Evolutionary conservation across 768 basidiomycete genomes (phyloP).

Genomic region (Cantharellus cinnabarinus): DNA sequence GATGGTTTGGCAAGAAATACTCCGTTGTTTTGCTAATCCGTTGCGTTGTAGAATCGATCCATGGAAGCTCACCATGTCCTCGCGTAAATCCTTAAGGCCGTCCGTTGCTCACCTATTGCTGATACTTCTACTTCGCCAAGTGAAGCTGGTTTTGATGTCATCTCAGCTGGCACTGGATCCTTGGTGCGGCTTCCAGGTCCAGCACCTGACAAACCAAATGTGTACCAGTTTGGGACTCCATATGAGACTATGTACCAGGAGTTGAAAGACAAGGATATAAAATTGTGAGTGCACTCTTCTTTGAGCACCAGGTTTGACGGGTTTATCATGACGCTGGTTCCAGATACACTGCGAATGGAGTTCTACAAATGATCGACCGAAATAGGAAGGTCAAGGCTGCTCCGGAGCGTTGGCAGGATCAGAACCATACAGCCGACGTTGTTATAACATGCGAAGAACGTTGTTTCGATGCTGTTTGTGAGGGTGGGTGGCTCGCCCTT

Average conservation of each 20-base stretch:
- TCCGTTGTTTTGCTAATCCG: constrained; percentile 1
- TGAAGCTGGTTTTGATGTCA: constrained; percentile 77
- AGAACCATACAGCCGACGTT: constrained; percentile 70
- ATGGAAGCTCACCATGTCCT: constrained; percentile 96
- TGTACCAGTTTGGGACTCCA: constrained; percentile 90
- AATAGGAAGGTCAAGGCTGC: constrained; percentile 81
- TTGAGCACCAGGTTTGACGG: neutral
- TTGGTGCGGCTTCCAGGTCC: constrained; percentile 92
- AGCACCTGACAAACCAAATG: constrained; percentile 93
- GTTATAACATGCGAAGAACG: constrained; percentile 98
- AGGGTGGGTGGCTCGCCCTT: constrained; percentile 33
- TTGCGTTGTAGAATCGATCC: constrained; percentile 54
- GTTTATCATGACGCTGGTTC: neutral
- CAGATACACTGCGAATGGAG: constrained; percentile 84
- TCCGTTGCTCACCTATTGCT: neutral
- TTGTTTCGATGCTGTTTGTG: constrained; percentile 95
- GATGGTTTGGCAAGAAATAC: neutral
- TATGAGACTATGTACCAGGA: constrained; percentile 93
- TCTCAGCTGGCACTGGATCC: constrained; percentile 90
- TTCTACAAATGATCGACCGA: constrained; percentile 89
- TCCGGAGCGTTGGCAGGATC: constrained; percentile 96
- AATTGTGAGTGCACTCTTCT: constrained; percentile 34
- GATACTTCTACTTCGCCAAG: constrained; percentile 20
- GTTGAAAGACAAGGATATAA: constrained; percentile 58
- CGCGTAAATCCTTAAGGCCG: constrained; percentile 32